Percentiles rank a stretch among this genome's conserved stretches.
Conservation (phyloP, 768 basidiomycete genomes). For the Lentinula sp. region DNA sequence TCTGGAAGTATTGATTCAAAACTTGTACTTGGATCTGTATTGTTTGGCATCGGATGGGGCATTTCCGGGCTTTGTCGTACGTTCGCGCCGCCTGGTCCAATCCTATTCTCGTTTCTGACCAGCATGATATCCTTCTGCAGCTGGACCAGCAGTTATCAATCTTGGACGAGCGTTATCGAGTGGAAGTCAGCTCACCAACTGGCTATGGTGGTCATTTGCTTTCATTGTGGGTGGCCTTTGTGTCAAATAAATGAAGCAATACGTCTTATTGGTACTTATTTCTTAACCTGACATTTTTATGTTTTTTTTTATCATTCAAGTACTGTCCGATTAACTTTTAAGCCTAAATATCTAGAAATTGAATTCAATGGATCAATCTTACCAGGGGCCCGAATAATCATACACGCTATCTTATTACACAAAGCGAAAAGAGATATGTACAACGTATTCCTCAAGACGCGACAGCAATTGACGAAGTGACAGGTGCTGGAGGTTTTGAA, state of each 20-base stretch:
- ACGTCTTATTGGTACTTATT: too few relatives aligned
- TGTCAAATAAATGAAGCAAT: slow-evolving; percentile 5
- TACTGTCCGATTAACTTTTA: too few relatives aligned
- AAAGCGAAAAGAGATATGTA: not conserved
- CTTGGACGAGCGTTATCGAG: slow-evolving; percentile 42
- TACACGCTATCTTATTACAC: not conserved
- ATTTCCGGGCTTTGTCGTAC: slow-evolving; percentile 55
- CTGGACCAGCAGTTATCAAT: slow-evolving; percentile 59
- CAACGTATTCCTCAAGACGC: not conserved
- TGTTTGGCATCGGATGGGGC: slow-evolving; percentile 64
- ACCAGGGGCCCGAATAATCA: not conserved
- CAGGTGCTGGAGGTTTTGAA: slow-evolving; percentile 24
- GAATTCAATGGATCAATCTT: not conserved
- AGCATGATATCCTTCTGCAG: slow-evolving; percentile 22
- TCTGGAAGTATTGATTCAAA: slow-evolving; percentile 33
- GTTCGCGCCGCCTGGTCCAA: slow-evolving; percentile 15
- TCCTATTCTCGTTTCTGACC: not conserved
- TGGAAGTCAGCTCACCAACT: slow-evolving; percentile 24
- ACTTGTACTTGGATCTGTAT: slow-evolving; percentile 42
- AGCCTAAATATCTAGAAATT: not conserved
- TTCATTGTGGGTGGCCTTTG: slow-evolving; percentile 35
- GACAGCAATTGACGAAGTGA: slow-evolving; percentile 12
- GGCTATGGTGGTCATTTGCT: slow-evolving; percentile 35
- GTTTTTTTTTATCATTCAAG: too few relatives aligned
- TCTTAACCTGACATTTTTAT: not conserved